Conservation (phyloP, 139 green algal genomes). For the Picochlorum costavermella region DNA sequence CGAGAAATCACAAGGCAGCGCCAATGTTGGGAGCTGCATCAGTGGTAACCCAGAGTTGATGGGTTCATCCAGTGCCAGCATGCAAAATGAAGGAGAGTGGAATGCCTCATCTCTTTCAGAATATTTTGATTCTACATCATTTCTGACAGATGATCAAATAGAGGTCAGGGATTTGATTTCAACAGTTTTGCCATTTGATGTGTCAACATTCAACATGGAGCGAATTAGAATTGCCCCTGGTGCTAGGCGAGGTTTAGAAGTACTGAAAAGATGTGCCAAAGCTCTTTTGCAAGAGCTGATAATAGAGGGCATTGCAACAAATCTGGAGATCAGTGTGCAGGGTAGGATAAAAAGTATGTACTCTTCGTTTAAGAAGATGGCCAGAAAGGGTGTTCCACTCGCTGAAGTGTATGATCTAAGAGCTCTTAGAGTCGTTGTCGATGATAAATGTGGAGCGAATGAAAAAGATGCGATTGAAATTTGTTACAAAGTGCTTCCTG, state of each 20-base stretch:
- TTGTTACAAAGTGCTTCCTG: constrained; percentile 73
- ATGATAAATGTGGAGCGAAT: constrained; percentile 54
- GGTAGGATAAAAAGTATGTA: constrained; percentile 86
- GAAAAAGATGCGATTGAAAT: constrained; percentile 29
- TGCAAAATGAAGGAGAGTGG: not conserved
- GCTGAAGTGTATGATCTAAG: constrained; percentile 79
- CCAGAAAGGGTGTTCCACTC: constrained; percentile 65
- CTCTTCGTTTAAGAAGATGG: constrained; percentile 82
- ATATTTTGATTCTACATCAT: not conserved
- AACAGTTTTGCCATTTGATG: constrained; percentile 76
- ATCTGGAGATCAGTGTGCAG: constrained; percentile 58
- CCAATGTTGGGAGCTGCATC: not conserved
- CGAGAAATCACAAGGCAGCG: no score
- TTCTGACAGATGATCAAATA: constrained; percentile 17
- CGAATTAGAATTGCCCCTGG: constrained; percentile 16
- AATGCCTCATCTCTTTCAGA: not conserved
- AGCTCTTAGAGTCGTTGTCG: constrained; percentile 84
- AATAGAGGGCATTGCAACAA: constrained; percentile 39
- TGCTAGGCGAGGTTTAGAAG: constrained; percentile 23
- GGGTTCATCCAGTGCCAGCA: not conserved
- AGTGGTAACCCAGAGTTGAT: constrained; percentile 1
- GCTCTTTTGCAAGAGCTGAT: constrained; percentile 43
- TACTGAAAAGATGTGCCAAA: constrained; percentile 45
- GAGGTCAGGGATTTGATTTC: constrained; percentile 38
- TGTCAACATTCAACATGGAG: constrained; percentile 55